These are phyloP conservation scores for Xylaria intraflava DNA, from an alignment of 495 filamentous ascomycete species.

Conservation along the genomic window DNA sequence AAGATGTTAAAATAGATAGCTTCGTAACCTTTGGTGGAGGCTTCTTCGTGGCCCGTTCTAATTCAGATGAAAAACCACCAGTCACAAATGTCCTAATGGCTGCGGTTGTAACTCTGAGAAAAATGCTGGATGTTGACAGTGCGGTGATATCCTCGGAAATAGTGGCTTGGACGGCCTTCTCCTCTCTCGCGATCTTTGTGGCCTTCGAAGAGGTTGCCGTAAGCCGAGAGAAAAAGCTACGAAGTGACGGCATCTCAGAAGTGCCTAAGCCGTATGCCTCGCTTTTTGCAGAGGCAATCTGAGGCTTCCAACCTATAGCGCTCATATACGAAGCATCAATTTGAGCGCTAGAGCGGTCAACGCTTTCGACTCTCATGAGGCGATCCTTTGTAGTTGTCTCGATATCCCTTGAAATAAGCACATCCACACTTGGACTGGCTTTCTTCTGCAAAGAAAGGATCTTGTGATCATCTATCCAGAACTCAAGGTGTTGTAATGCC, in stretches of 20 bases:
- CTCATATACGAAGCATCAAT: constrained; percentile 91
- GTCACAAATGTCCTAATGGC: constrained; percentile 66
- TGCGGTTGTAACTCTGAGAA: constrained; percentile 80
- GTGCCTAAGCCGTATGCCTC: constrained; percentile 31
- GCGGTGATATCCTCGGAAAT: constrained; percentile 62
- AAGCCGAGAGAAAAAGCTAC: constrained; percentile 74
- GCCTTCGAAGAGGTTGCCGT: constrained; percentile 38
- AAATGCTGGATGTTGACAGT: constrained; percentile 65
- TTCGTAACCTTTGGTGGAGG: constrained; percentile 81
- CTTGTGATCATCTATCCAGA: constrained; percentile 83
- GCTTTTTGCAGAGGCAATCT: constrained; percentile 32
- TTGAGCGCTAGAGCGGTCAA: constrained; percentile 75
- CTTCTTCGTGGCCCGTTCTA: constrained; percentile 97
- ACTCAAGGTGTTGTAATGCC: constrained; percentile 74
- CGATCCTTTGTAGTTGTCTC: constrained; percentile 75
- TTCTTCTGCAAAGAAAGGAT: constrained; percentile 76
- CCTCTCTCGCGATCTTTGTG: constrained; percentile 45
- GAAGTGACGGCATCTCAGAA: constrained; percentile 52
- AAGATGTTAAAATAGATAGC: constrained; percentile 81
- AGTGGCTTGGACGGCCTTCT: constrained; percentile 47
- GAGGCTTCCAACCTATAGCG: constrained; percentile 72
- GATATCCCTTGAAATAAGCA: constrained; percentile 72
- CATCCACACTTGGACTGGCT: constrained; percentile 61
- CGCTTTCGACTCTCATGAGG: constrained; percentile 69
- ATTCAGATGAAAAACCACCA: constrained; percentile 63